Evolutionary conservation across 805 yeast genomes (phyloP).

Genomic region (Ogataea ramenticola): DNA sequence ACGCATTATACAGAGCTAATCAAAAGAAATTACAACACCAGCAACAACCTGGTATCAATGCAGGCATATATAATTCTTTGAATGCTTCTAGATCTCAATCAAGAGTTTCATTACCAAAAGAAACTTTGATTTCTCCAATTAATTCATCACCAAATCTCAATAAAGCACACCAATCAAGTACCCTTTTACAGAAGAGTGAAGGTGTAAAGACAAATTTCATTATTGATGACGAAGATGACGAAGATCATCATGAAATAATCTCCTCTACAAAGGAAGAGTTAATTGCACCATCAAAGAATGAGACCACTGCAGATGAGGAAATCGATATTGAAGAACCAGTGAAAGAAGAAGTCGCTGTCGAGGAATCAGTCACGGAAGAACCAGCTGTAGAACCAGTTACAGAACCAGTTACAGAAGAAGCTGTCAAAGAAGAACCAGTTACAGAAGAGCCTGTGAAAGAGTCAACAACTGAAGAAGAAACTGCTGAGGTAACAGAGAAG

Average conservation of each 20-base stretch:
- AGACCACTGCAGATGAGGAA: no score
- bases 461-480: slow-evolving; percentile 1
- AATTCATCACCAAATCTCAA: slow-evolving; percentile 10
- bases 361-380: no score
- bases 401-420: slow-evolving; percentile 9
- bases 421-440: slow-evolving; percentile 4
- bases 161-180: not conserved
- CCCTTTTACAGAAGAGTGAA: not conserved
- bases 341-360: no score
- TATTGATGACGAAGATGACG: slow-evolving; percentile 23
- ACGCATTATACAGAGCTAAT: slow-evolving; percentile 14
- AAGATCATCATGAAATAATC: slow-evolving; percentile 1
- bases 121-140: slow-evolving; percentile 25
- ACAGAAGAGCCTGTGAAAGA: slow-evolving; percentile 2
- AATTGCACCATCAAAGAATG: not conserved
- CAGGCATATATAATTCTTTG: not conserved
- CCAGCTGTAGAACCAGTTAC: slow-evolving; percentile 24
- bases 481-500: slow-evolving; percentile 2
- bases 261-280: not conserved
- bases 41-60: slow-evolving; percentile 3
- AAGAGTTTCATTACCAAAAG: slow-evolving; percentile 22
- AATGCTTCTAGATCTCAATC: not conserved
- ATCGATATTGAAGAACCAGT: not conserved
- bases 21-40: slow-evolving; percentile 5
- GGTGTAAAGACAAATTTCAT: slow-evolving; percentile 13